Evolutionary conservation across 208 protist genomes (phyloP), one percentile per base, ranked within the genome.

Genomic region (Angomonas ambiguus): DNA sequence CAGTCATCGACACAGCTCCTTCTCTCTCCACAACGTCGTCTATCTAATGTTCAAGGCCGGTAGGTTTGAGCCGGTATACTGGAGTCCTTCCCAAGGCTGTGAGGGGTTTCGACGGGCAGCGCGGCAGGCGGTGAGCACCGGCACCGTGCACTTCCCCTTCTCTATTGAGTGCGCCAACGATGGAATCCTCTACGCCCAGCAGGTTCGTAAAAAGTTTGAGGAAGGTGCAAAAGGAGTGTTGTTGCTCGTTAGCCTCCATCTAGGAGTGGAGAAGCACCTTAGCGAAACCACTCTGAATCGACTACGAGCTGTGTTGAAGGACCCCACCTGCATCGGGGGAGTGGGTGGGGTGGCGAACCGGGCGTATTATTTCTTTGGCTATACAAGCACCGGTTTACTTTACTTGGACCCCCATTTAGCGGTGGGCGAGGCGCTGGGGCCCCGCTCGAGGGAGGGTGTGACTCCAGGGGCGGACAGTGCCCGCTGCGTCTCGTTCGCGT

Each of bases 311-410:
- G 65, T 92, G 30, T 69, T 95, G 63, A 71, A 72, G 55, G 72
- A 77, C 31, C 70, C 74, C 22, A 45, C 68, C 30, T 91, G 85
- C 59, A 45, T 91, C 32, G 88, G 88, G 20, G 57, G 89, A 3
- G 82, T 92, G 20, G 88, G 85, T 24, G 88, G 88, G 27, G 74
- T 83, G 24, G 81, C 77, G 8, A 67, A 72, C 18, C 65, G 83
- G 16, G 85, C 83, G 64, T 95, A 88, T 66, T 95, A 84, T 62
- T 82, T 95, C 70, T 66, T 92, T 31, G 88, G 82, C 30, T 76
- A 74, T 53, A 77, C 69, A n/a, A 69, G 77, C 35, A 79, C 69
- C 1, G 79, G 82, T 42, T 45, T 92, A 4, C 57, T 91, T 45
- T 92, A 88, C 67, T 64, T 95, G 0, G 88, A 95, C 51, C 88